Base-by-base conservation (phyloP, 768 basidiomycete genomes). In the Pisolithus microcarpus region DNA sequence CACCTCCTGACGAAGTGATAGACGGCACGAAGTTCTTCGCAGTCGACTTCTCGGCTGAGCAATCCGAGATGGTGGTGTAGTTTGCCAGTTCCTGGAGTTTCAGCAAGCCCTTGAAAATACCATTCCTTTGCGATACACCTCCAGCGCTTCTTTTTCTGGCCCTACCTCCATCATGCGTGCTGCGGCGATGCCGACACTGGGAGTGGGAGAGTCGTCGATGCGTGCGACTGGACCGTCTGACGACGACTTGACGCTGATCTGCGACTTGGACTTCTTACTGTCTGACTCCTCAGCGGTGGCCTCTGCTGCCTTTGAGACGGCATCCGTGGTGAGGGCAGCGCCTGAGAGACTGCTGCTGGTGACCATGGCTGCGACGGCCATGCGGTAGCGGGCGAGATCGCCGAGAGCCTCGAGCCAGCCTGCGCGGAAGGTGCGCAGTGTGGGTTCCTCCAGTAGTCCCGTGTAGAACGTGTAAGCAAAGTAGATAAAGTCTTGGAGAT, bases 331-430 rank as follows among this genome's bases (percentile, higher is more conserved):
- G 38, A 88, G 74, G 0, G 73, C 65, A 11, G 57, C 48, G 2
- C 75, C 72, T 4, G 67, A 63, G 16, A 72, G 69, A 5, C 75
- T 62, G 31, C 70, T 74, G 24, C 77, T 75, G 24, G 78, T 75
- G 26, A 88, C 76, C 76, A 92, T 82, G 30, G 83, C 85, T n/a
- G 91, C 88, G n/a, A 97, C 89, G 1, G 87, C 85, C 89, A 96
- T 95, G 46, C 88, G 80, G 66, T 97, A 98, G 34, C 94, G 77
- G 0, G 96, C 92, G 28, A 99, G 77, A 68, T 99, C 96, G 21
- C 96, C 96, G 15, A 99, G 82, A 4, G 94, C 91, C 65, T 99
- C 96, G 47, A 98, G 80, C 96, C 96, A 99, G 16, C 85, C 84
- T 2, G 79, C 72, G 52, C 84, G 82, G 73, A 91, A 96, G 7